Evolutionary conservation across 164 flowering plant genomes (phyloP).

Genomic region (Berberis thunbergii): DNA sequence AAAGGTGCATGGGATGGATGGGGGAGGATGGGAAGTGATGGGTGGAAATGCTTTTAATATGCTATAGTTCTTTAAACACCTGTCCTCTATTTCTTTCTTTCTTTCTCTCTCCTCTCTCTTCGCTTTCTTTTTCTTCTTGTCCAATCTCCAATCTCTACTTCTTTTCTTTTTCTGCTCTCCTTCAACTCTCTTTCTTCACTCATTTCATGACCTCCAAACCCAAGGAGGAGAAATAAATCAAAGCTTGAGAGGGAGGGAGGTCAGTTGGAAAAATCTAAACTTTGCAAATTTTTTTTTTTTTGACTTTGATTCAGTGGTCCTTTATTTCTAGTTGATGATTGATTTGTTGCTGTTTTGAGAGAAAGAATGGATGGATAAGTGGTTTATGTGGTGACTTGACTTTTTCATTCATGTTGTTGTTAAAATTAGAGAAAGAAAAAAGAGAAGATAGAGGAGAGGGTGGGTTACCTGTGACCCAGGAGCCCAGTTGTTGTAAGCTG

Average conservation of each 20-base stretch:
- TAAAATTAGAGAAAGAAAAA: slow-evolving; percentile 1
- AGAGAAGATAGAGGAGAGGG: slow-evolving; percentile 6
- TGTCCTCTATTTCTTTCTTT: slow-evolving; percentile 13
- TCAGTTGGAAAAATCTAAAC: background rate
- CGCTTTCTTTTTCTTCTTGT: background rate
- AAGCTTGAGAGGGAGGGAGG: too few species aligned
- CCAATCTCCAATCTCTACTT: background rate
- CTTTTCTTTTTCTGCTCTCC: background rate
- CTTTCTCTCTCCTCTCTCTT: slow-evolving; percentile 3
- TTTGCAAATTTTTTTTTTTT: background rate
- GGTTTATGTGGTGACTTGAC: background rate
- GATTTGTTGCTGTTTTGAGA: background rate
- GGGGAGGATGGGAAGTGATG: background rate
- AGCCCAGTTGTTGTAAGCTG: slow-evolving; percentile 8
- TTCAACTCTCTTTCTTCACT: too few species aligned
- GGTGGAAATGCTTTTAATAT: slow-evolving; percentile 12
- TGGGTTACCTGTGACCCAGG: slow-evolving; percentile 26
- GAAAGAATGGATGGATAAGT: background rate
- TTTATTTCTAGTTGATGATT: too few species aligned
- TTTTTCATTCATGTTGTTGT: background rate
- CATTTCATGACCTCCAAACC: too few species aligned
- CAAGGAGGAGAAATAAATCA: too few species aligned
- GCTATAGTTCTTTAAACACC: slow-evolving; percentile 12
- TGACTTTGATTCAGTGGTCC: too few species aligned
- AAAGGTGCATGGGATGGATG: background rate